Conservation (phyloP, 257 asterid genomes). For the Fraxinus cuspidata region DNA sequence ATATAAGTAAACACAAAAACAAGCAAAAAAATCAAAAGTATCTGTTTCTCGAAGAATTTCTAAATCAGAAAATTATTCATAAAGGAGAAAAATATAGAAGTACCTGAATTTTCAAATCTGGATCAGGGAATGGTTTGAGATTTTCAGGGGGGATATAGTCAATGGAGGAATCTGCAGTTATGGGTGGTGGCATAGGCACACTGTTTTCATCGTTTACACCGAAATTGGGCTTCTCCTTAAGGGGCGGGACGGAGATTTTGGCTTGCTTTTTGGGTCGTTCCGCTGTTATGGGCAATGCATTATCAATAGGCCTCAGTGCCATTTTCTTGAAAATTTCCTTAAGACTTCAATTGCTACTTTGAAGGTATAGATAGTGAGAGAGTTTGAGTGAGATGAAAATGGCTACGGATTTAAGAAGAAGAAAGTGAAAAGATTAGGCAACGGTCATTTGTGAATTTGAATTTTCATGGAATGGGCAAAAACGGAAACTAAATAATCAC, state of each 20-base stretch:
- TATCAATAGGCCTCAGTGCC: slow-evolving; percentile 88
- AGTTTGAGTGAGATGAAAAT: neutral
- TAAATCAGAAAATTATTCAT: neutral
- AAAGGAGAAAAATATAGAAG: neutral
- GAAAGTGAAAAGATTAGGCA: slow-evolving; percentile 36
- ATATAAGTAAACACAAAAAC: slow-evolving; percentile 1
- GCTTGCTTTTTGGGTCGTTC: slow-evolving; percentile 84
- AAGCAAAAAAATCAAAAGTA: neutral
- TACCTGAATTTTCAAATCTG: slow-evolving; percentile 68
- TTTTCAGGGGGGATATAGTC: slow-evolving; percentile 74
- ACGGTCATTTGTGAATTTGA: slow-evolving; percentile 78
- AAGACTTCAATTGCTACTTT: slow-evolving; percentile 18
- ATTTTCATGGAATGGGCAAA: slow-evolving; percentile 25
- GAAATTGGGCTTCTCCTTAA: slow-evolving; percentile 43
- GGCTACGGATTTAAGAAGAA: slow-evolving; percentile 30
- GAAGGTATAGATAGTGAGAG: slow-evolving; percentile 21
- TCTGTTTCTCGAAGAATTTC: neutral
- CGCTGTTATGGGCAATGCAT: slow-evolving; percentile 56
- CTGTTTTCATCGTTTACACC: slow-evolving; percentile 74
- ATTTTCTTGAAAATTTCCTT: slow-evolving; percentile 36
- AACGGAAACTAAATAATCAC: neutral
- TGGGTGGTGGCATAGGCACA: slow-evolving; percentile 42
- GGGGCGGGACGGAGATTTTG: slow-evolving; percentile 42
- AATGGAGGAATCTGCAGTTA: slow-evolving; percentile 54
- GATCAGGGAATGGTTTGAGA: slow-evolving; percentile 59